Percentiles rank a stretch among this genome's conserved stretches.
These are phyloP conservation scores for Houttuynia cordata DNA, from an alignment of 164 flowering plant species.

Conservation along the genomic window DNA sequence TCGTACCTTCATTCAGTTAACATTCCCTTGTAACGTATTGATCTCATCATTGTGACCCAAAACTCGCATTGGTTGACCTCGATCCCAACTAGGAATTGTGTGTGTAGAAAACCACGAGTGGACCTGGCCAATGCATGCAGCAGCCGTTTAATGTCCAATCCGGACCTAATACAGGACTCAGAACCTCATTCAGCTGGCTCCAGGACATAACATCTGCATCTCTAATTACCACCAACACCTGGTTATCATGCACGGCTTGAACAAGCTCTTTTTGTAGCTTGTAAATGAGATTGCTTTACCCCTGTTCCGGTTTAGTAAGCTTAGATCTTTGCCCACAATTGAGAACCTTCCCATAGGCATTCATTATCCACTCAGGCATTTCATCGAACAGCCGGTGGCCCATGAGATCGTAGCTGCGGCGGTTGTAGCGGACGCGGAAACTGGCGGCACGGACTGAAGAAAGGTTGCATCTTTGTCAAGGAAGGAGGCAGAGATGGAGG, in stretches of 20 bases:
- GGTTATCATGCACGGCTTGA: slow-evolving; percentile 90
- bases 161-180: too few species aligned
- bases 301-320: slow-evolving; percentile 86
- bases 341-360: slow-evolving; percentile 75
- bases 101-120: slow-evolving; percentile 97
- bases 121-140: too few species aligned
- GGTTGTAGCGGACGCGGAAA: too few species aligned
- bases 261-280: slow-evolving; percentile 79
- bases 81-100: slow-evolving; percentile 99
- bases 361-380: slow-evolving; percentile 98
- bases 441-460: too few species aligned
- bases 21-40: slow-evolving; percentile 93
- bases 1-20: slow-evolving; percentile 99
- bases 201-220: too few species aligned
- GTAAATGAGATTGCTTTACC: slow-evolving; percentile 84
- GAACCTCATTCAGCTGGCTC: too few species aligned
- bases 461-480: too few species aligned
- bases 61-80: slow-evolving; percentile 99
- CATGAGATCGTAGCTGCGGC: too few species aligned
- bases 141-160: too few species aligned
- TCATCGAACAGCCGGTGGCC: too few species aligned
- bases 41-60: slow-evolving; percentile 99
- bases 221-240: slow-evolving; percentile 85
- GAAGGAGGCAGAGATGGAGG: too few species aligned
- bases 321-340: slow-evolving; percentile 95